Percentiles rank a stretch among this genome's conserved stretches.
phyloP scores from a whole-genome alignment of 2,329 filamentous ascomycete species.

The Trichocomaceae sp. region DNA sequence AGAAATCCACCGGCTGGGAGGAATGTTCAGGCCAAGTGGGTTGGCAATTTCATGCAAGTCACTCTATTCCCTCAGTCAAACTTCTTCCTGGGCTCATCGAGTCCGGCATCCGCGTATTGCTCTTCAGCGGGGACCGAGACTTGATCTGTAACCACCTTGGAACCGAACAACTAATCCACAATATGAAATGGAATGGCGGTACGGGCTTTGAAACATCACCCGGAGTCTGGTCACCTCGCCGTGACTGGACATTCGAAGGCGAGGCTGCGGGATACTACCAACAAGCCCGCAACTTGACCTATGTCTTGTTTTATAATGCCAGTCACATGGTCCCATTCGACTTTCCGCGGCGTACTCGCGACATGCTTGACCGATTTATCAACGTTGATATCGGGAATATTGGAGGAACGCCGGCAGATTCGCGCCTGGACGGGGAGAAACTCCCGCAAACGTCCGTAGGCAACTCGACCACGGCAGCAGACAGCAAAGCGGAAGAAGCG shows the following conservation, averaged over 20 bases:
- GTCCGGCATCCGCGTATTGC: slow-evolving; percentile 64
- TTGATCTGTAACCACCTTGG: slow-evolving; percentile 96
- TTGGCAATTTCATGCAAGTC: slow-evolving; percentile 59
- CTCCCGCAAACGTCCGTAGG: slow-evolving; percentile 71
- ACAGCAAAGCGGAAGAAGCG: slow-evolving; percentile 53
- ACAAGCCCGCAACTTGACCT: slow-evolving; percentile 88
- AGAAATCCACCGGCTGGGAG: slow-evolving; percentile 80
- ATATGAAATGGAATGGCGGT: slow-evolving; percentile 84
- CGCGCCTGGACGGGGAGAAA: slow-evolving; percentile 77
- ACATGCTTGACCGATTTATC: slow-evolving; percentile 98
- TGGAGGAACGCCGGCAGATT: slow-evolving; percentile 71
- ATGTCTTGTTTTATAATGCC: slow-evolving; percentile 89
- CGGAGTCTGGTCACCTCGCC: slow-evolving; percentile 84
- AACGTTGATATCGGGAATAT: slow-evolving; percentile 84
- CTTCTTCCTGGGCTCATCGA: slow-evolving; percentile 73
- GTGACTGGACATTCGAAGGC: slow-evolving; percentile 89
- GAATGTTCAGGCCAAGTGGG: slow-evolving; percentile 83
- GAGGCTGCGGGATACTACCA: slow-evolving; percentile 88
- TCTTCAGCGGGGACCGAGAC: slow-evolving; percentile 92
- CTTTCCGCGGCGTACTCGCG: slow-evolving; percentile 73
- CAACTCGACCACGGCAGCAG: slow-evolving; percentile 57
- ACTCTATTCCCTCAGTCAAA: slow-evolving; percentile 65
- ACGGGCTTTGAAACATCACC: slow-evolving; percentile 84
- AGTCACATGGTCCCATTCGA: slow-evolving; percentile 99
- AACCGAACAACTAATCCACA: slow-evolving; percentile 83